Percentiles rank a stretch among this genome's conserved stretches.
phyloP scores from a whole-genome alignment of 1,139 yeast genomes.

The Yamadazyma trypodendri region DNA sequence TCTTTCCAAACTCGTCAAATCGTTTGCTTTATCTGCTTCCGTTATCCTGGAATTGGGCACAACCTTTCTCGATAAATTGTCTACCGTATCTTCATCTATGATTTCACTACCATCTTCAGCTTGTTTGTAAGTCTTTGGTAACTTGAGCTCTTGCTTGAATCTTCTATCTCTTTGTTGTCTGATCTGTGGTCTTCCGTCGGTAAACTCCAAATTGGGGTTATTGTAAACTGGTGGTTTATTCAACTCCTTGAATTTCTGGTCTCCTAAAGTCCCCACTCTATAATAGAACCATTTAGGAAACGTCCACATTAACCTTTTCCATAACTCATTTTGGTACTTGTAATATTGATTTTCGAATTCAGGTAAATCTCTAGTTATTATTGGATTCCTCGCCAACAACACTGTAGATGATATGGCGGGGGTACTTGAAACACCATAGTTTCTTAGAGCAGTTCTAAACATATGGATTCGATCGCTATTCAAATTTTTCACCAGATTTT shows the following conservation, averaged over 20 bases:
- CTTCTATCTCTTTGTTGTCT: slow-evolving; percentile 89
- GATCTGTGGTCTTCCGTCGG: slow-evolving; percentile 82
- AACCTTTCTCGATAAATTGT: slow-evolving; percentile 67
- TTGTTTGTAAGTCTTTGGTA: slow-evolving; percentile 59
- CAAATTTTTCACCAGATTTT: slow-evolving; percentile 9
- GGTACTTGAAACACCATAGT: slow-evolving; percentile 7
- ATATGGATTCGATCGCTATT: slow-evolving; percentile 3
- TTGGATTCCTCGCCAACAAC: slow-evolving; percentile 76
- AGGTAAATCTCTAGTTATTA: slow-evolving; percentile 74
- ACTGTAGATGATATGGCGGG: slow-evolving; percentile 39
- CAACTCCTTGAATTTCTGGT: slow-evolving; percentile 72
- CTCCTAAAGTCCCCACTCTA: slow-evolving; percentile 86
- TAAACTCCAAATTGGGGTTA: slow-evolving; percentile 74
- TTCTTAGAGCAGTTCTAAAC: slow-evolving; percentile 10
- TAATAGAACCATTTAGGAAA: slow-evolving; percentile 93
- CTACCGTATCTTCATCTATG: slow-evolving; percentile 36
- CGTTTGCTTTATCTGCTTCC: slow-evolving; percentile 67
- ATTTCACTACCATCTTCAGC: slow-evolving; percentile 39
- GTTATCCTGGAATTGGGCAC: slow-evolving; percentile 72
- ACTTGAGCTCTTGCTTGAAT: slow-evolving; percentile 66
- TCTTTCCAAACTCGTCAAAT: slow-evolving; percentile 72
- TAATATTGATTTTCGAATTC: slow-evolving; percentile 75
- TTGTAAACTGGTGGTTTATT: slow-evolving; percentile 74
- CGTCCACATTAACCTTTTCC: slow-evolving; percentile 94
- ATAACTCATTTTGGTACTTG: slow-evolving; percentile 80